Conservation (phyloP, 495 filamentous ascomycete genomes). For the Xylaria venustula region DNA sequence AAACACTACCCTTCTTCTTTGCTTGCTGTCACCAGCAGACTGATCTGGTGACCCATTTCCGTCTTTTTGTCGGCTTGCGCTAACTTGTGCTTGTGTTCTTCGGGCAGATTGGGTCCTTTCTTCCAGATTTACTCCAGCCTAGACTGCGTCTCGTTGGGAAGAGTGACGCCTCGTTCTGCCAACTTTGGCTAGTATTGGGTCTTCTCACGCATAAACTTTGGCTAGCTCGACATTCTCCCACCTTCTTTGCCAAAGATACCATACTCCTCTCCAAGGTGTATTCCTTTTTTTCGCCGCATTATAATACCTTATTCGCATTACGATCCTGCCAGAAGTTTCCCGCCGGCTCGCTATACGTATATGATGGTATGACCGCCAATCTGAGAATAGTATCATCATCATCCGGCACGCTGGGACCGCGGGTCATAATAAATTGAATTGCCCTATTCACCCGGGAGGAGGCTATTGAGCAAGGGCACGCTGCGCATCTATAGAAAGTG, state of each 20-base stretch:
- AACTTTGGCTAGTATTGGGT: background rate
- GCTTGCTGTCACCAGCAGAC: background rate
- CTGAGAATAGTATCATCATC: background rate
- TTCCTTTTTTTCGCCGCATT: background rate
- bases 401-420: background rate
- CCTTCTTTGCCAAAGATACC: background rate
- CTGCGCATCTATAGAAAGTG: background rate
- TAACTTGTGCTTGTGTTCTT: conserved; percentile 2
- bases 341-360: background rate
- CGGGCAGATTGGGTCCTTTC: background rate
- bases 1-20: conserved; percentile 8
- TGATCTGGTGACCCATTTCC: background rate
- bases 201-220: background rate
- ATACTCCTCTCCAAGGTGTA: background rate
- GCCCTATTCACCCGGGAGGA: background rate
- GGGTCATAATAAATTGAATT: background rate
- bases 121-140: background rate
- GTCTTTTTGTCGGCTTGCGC: background rate
- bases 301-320: background rate
- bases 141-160: background rate
- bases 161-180: background rate
- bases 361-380: conserved; percentile 6
- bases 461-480: background rate
- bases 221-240: background rate
- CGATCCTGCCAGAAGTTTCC: background rate